These are phyloP conservation scores for Talaromyces thailandensis DNA, from an alignment of 495 filamentous ascomycete genomes.

Conservation along the genomic window DNA sequence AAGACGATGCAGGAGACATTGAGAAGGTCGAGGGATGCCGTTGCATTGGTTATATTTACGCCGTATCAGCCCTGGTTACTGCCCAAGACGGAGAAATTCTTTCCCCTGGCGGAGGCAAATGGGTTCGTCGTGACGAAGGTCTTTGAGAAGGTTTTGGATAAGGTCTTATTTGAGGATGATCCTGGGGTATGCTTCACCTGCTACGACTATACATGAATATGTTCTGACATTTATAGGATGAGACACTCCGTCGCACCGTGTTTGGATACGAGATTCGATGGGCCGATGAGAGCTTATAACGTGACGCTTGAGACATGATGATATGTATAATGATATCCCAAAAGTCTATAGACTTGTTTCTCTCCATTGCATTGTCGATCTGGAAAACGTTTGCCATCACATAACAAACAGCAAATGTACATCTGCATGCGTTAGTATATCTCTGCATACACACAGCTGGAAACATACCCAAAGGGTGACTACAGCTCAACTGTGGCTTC, in stretches of 20 bases:
- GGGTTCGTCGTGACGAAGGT: conserved; percentile 72
- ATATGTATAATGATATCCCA: conserved; percentile 3
- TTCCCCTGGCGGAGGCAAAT: conserved; percentile 56
- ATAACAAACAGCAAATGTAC: conserved; percentile 8
- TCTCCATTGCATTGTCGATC: neutral
- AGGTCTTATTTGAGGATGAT: conserved; percentile 83
- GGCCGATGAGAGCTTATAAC: conserved; percentile 1
- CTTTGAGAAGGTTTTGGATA: conserved; percentile 69
- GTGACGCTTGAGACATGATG: neutral
- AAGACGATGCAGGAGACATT: conserved; percentile 58
- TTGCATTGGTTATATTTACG: conserved; percentile 83
- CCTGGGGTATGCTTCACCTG: conserved; percentile 48
- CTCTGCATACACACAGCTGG: neutral
- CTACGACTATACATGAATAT: neutral
- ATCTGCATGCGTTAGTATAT: conserved; percentile 1
- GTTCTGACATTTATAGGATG: conserved; percentile 37
- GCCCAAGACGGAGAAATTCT: conserved; percentile 77
- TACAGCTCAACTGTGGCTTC: conserved; percentile 94
- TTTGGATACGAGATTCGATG: conserved; percentile 60
- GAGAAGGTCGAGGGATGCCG: conserved; percentile 40
- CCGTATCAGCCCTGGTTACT: conserved; percentile 86
- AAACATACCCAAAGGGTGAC: conserved; percentile 7
- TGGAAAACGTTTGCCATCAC: neutral
- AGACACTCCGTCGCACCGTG: conserved; percentile 65
- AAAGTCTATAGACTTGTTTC: neutral